These are phyloP conservation scores for Mycena galericulata DNA, from an alignment of 768 basidiomycete genomes.

Conservation along the genomic window DNA sequence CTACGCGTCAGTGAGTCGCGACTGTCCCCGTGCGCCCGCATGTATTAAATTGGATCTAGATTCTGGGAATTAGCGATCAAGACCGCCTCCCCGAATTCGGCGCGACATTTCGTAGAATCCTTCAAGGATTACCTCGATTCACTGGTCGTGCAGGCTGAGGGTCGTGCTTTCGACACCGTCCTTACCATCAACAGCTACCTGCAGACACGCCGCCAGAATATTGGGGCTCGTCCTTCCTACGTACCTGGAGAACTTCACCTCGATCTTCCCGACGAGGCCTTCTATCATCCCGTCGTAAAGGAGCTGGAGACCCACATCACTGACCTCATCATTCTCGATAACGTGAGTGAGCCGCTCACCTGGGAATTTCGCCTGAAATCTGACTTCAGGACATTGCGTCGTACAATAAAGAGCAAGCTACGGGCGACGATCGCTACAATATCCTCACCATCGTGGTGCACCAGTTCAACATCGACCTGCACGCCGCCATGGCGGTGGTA, in stretches of 20 bases:
- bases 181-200: slow-evolving; percentile 34
- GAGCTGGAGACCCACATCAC: slow-evolving; percentile 26
- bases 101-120: slow-evolving; percentile 30
- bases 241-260: slow-evolving; percentile 35
- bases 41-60: background rate
- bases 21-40: background rate
- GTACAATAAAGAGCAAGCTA: slow-evolving; percentile 35
- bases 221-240: slow-evolving; percentile 33
- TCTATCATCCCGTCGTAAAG: slow-evolving; percentile 35
- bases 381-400: slow-evolving; percentile 37
- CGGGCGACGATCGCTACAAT: slow-evolving; percentile 36
- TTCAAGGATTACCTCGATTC: slow-evolving; percentile 36
- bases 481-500: slow-evolving; percentile 35
- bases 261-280: slow-evolving; percentile 38
- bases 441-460: slow-evolving; percentile 38
- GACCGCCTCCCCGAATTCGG: slow-evolving; percentile 17
- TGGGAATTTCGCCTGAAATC: background rate
- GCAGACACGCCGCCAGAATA: slow-evolving; percentile 33
- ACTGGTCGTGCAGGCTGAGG: slow-evolving; percentile 35
- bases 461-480: slow-evolving; percentile 31
- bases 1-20: slow-evolving; percentile 32
- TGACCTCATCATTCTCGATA: slow-evolving; percentile 34
- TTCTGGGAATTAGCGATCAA: slow-evolving; percentile 36
- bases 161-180: slow-evolving; percentile 22
- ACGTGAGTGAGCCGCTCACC: slow-evolving; percentile 26